phyloP scores from a whole-genome alignment of 108 stramenopile genomes.

The Stephanodiscus triporus region DNA sequence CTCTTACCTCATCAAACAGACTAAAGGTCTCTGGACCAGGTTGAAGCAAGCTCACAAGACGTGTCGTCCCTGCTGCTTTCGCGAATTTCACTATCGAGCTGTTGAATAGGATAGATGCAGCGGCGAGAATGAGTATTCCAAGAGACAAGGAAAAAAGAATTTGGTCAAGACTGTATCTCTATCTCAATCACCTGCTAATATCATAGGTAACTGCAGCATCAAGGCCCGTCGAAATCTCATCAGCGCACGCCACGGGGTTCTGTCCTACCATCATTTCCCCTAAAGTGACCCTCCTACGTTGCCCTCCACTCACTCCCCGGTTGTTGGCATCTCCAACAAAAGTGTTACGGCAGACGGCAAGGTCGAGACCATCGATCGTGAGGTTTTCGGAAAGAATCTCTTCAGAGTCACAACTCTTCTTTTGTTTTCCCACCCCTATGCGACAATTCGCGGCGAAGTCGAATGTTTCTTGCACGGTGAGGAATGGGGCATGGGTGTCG shows the following conservation, averaged over 20 bases:
- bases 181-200: slow-evolving; percentile 45
- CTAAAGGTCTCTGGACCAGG: slow-evolving; percentile 93
- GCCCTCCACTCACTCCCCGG: slow-evolving; percentile 82
- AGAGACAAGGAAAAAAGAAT: not conserved
- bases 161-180: slow-evolving; percentile 1
- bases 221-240: slow-evolving; percentile 90
- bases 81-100: slow-evolving; percentile 49
- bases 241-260: slow-evolving; percentile 74
- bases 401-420: slow-evolving; percentile 13
- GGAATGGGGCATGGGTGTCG: slow-evolving; percentile 69
- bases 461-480: slow-evolving; percentile 82
- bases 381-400: slow-evolving; percentile 43
- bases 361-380: slow-evolving; percentile 66
- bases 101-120: slow-evolving; percentile 27
- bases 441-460: slow-evolving; percentile 77
- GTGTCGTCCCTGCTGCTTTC: slow-evolving; percentile 51
- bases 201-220: slow-evolving; percentile 81
- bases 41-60: slow-evolving; percentile 88
- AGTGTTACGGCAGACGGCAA: slow-evolving; percentile 70
- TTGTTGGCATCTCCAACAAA: slow-evolving; percentile 83
- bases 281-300: slow-evolving; percentile 78
- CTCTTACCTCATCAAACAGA: slow-evolving; percentile 67
- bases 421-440: slow-evolving; percentile 9
- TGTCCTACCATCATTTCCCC: slow-evolving; percentile 83
- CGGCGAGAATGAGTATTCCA: not conserved